Conservation (phyloP, 768 basidiomycete species). For the Phlegmacium glaucopus region DNA sequence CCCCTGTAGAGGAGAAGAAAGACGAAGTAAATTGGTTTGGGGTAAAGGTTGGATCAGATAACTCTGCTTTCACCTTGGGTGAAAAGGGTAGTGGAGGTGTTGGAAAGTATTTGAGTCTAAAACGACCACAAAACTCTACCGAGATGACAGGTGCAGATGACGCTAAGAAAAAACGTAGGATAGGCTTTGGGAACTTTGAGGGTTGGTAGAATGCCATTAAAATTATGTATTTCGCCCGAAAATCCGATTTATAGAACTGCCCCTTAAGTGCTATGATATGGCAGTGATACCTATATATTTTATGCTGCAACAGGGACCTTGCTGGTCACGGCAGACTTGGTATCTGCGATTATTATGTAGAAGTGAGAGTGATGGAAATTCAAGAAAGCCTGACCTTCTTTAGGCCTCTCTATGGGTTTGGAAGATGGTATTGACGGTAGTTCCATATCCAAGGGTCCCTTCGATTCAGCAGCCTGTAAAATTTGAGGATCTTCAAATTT, state of each 20-base stretch:
- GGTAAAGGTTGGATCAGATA: conserved; percentile 65
- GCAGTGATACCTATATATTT: neutral
- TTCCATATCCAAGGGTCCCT: conserved; percentile 25
- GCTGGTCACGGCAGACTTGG: conserved; percentile 8
- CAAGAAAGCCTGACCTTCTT: conserved; percentile 25
- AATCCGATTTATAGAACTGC: neutral
- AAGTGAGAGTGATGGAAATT: neutral
- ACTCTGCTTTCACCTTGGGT: conserved; percentile 23
- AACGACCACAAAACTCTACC: conserved; percentile 36
- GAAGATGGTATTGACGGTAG: conserved; percentile 56
- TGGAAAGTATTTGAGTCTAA: conserved; percentile 76
- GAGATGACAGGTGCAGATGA: conserved; percentile 33
- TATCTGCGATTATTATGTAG: conserved; percentile 4
- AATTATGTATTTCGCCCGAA: no score
- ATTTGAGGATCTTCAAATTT: conserved; percentile 3
- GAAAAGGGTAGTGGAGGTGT: conserved; percentile 47
- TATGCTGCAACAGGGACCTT: conserved; percentile 33
- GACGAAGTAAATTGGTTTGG: conserved; percentile 90
- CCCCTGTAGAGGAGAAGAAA: conserved; percentile 46
- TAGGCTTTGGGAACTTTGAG: conserved; percentile 91
- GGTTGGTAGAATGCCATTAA: conserved; percentile 51
- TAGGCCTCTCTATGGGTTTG: conserved; percentile 31
- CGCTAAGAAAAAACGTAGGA: conserved; percentile 73
- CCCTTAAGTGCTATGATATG: neutral
- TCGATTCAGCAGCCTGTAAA: conserved; percentile 25